These are phyloP conservation scores for Metarhizium guizhouense DNA, from an alignment of 2,329 filamentous ascomycete genomes.

Conservation along the genomic window DNA sequence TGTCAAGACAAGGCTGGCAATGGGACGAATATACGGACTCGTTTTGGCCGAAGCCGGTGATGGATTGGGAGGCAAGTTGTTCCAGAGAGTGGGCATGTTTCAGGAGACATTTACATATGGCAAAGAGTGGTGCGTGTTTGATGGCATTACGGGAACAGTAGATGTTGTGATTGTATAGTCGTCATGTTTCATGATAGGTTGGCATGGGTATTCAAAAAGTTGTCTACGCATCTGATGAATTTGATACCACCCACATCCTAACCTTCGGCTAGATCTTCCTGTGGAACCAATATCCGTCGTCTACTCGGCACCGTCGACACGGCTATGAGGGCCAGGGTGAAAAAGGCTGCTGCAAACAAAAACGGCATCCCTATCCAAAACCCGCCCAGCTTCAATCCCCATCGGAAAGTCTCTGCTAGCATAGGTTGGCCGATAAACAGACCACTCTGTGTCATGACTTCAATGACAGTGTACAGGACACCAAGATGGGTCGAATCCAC, in stretches of 20 bases:
- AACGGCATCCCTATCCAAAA: conserved; percentile 2
- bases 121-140: not conserved
- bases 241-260: not conserved
- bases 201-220: not conserved
- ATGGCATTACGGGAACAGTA: not conserved
- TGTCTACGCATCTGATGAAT: not conserved
- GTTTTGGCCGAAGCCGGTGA: not conserved
- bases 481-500: conserved; percentile 7
- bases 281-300: not conserved
- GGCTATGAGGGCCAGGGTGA: conserved; percentile 3
- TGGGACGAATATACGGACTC: not conserved
- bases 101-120: not conserved
- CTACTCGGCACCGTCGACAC: not conserved
- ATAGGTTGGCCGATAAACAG: conserved; percentile 4
- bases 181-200: not conserved
- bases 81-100: not conserved
- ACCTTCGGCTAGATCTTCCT: not conserved
- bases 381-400: conserved; percentile 4
- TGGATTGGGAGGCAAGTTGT: not conserved
- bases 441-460: conserved; percentile 6
- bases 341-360: not conserved
- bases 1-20: not conserved
- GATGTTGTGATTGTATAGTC: not conserved
- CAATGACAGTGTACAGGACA: conserved; percentile 8
- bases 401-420: conserved; percentile 5